Evolutionary conservation across 768 basidiomycete genomes (phyloP).

Genomic region (Coprinopsis marcescibilis): DNA sequence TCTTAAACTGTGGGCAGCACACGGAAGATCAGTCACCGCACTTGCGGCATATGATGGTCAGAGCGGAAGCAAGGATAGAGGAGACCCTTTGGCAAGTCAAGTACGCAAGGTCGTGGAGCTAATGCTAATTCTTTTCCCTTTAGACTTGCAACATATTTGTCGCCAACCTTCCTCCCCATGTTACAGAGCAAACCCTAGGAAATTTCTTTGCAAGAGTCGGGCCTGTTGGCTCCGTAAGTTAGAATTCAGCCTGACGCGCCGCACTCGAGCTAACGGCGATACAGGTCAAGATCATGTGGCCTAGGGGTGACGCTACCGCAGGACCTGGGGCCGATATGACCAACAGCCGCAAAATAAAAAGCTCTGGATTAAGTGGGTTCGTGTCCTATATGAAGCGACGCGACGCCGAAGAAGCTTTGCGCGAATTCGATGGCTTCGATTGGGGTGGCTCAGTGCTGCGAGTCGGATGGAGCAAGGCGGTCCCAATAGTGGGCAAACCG

Average conservation of each 20-base stretch:
- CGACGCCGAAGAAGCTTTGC: constrained; percentile 85
- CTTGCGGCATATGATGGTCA: constrained; percentile 93
- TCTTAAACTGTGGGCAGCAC: constrained; percentile 41
- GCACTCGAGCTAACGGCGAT: not conserved
- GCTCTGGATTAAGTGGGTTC: constrained; percentile 84
- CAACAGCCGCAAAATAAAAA: constrained; percentile 61
- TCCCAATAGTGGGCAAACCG: constrained; percentile 73
- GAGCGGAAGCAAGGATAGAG: constrained; percentile 84
- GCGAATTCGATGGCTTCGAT: constrained; percentile 87
- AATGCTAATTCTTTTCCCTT: not conserved
- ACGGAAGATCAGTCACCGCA: constrained; percentile 79
- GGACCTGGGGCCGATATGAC: constrained; percentile 78
- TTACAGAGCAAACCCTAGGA: constrained; percentile 82
- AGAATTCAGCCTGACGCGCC: not conserved
- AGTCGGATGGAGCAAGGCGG: constrained; percentile 97
- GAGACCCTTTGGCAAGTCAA: constrained; percentile 70
- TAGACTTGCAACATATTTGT: constrained; percentile 96
- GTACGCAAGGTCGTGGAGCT: not conserved
- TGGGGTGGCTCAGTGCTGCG: constrained; percentile 89
- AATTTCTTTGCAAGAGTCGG: constrained; percentile 88
- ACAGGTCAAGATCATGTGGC: constrained; percentile 98
- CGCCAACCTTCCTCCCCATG: constrained; percentile 82
- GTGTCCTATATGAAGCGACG: constrained; percentile 94
- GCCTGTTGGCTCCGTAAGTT: constrained; percentile 83
- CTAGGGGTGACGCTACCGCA: constrained; percentile 66